These are phyloP conservation scores for Malassezia caprae DNA, from an alignment of 1,284 basidiomycete species.

Conservation along the genomic window DNA sequence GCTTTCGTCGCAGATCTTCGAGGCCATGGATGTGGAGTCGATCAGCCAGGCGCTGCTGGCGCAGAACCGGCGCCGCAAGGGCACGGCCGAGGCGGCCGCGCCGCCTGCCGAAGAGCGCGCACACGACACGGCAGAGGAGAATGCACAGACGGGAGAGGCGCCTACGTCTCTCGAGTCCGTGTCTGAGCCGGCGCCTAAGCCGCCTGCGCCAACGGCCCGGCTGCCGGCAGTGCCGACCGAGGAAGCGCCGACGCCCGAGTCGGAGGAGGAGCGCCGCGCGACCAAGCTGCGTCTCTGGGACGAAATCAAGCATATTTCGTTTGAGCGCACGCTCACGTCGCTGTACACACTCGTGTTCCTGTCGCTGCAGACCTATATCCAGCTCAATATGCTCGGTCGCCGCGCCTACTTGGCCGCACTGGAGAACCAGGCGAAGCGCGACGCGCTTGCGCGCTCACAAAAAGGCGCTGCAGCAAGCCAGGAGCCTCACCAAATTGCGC, in stretches of 20 bases:
- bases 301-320: conserved; percentile 52
- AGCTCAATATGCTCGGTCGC: conserved; percentile 72
- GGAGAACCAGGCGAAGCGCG: conserved; percentile 49
- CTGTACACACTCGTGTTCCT: conserved; percentile 72
- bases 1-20: conserved; percentile 61
- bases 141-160: background rate
- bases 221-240: conserved; percentile 1
- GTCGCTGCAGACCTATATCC: conserved; percentile 67
- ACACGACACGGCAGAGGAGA: background rate
- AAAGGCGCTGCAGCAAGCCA: background rate
- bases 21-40: conserved; percentile 70
- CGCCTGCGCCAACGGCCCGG: conserved; percentile 7
- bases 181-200: conserved; percentile 12
- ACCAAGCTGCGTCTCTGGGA: conserved; percentile 44
- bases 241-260: background rate
- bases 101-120: background rate
- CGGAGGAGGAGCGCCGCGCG: conserved; percentile 14
- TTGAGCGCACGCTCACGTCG: conserved; percentile 73
- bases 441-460: background rate
- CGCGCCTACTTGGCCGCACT: conserved; percentile 67
- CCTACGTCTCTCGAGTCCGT: background rate
- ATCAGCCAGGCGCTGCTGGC: conserved; percentile 61
- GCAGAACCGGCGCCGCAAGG: background rate
- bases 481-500: conserved; percentile 14
- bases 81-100: background rate